Base-by-base conservation (phyloP, 805 yeast genomes). In the Metschnikowia reukaufii region DNA sequence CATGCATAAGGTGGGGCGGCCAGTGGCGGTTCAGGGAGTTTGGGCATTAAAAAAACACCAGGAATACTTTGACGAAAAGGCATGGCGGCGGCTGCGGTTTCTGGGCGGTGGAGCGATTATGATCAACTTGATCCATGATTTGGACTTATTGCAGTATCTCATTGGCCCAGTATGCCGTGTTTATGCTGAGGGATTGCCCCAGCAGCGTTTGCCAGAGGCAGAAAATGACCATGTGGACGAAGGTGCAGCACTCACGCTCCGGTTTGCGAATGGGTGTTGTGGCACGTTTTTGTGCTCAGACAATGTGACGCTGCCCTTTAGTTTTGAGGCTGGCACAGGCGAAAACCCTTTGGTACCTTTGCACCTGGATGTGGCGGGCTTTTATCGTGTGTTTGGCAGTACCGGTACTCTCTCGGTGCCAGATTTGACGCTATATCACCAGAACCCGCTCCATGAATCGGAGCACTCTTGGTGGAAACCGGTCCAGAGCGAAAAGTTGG, bases 211-310 rank as follows among this genome's bases (percentile, higher is more conserved):
- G 6, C 39, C 52, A 1, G 58, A 52, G 37, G 49, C 48, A 4
- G 49, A 45, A 15, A 47, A 50, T 25, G 57, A 61, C 31, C 56
- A 57, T 31, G 74, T 66, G 30, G 76, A 71, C 49, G 75, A 72
- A 49, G 76, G 76, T 6, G 76, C 76, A 0, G 68, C 63, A 3
- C 60, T 72, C 20, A 70, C 74, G 13, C 47, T 72, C 17, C 55
- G 64, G 9, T 72, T 72, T 53, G 61, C 63, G 17, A 64, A 56
- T 45, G 76, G 76, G 6, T 60, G 68, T 36, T 58, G 67, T 37
- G 76, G 76, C 3, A 70, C 75, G 2, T 72, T 72, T 48, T 53
- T 72, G 34, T 72, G 76, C 51, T 61, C 72, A 6, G 76, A 71
- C 47, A 71, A 70, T 43, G 70, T 70, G 25, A 60, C 65, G 2